phyloP scores from a whole-genome alignment of 2,329 filamentous ascomycete species.

The Lachnum nothofagi region DNA sequence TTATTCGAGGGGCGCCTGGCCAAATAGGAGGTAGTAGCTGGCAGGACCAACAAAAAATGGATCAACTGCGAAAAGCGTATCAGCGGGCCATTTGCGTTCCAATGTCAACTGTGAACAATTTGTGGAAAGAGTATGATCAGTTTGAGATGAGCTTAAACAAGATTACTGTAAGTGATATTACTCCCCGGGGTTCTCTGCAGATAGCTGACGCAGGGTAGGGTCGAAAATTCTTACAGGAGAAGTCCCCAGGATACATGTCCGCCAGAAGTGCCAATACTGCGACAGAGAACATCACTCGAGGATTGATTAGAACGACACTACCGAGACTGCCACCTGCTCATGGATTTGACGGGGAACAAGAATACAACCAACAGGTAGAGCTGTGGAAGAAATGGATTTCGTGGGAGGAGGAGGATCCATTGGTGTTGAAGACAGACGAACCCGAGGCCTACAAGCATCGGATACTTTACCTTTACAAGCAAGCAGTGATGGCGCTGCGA shows the following conservation, averaged over 20 bases:
- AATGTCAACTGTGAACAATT: slow-evolving; percentile 70
- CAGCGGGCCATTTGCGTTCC: slow-evolving; percentile 85
- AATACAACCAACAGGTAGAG: slow-evolving; percentile 77
- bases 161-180: slow-evolving; percentile 59
- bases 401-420: slow-evolving; percentile 90
- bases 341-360: slow-evolving; percentile 80
- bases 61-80: slow-evolving; percentile 84
- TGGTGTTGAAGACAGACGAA: slow-evolving; percentile 82
- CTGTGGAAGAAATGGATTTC: slow-evolving; percentile 91
- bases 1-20: slow-evolving; percentile 83
- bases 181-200: not conserved
- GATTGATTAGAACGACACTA: slow-evolving; percentile 69
- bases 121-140: slow-evolving; percentile 97
- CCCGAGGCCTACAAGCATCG: slow-evolving; percentile 68
- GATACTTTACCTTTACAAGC: slow-evolving; percentile 85
- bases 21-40: slow-evolving; percentile 78
- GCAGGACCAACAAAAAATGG: slow-evolving; percentile 99
- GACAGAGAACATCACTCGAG: slow-evolving; percentile 79
- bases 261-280: slow-evolving; percentile 86
- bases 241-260: slow-evolving; percentile 91
- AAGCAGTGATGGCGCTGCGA: slow-evolving; percentile 84
- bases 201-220: slow-evolving; percentile 50
- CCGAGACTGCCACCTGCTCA: slow-evolving; percentile 76
- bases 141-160: slow-evolving; percentile 96
- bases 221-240: slow-evolving; percentile 89